Evolutionary conservation across 2,329 filamentous ascomycete species (phyloP).

Genomic region (Curvularia hawaiiensis): DNA sequence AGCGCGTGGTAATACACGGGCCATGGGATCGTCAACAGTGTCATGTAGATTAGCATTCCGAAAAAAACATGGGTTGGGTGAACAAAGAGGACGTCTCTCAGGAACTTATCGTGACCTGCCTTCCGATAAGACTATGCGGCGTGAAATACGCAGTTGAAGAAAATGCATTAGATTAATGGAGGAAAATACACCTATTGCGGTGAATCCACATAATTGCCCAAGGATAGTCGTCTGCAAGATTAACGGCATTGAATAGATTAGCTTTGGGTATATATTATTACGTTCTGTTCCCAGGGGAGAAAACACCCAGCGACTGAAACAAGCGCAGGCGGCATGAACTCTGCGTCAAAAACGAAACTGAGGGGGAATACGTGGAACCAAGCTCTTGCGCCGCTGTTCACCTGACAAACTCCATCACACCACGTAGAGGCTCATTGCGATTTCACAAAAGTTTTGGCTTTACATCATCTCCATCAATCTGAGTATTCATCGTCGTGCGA

Average conservation of each 20-base stretch:
- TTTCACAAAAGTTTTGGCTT: neutral
- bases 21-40: neutral
- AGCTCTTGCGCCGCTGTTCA: neutral
- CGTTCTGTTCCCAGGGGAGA: neutral
- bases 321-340: neutral
- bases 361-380: neutral
- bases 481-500: constrained; percentile 24
- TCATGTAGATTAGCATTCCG: neutral
- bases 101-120: no score
- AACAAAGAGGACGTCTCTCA: neutral
- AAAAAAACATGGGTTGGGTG: neutral
- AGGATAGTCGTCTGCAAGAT: neutral
- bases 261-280: neutral
- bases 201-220: neutral
- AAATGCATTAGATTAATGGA: neutral
- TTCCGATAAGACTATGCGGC: neutral
- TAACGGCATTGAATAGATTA: neutral
- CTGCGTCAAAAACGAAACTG: no score
- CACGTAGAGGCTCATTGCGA: neutral
- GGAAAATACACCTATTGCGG: neutral
- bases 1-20: neutral
- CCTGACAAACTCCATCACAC: neutral
- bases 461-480: constrained; percentile 8
- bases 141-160: neutral
- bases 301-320: neutral